Conservation (phyloP, 768 basidiomycete genomes). For the Lactifluus hygrophoroides region DNA sequence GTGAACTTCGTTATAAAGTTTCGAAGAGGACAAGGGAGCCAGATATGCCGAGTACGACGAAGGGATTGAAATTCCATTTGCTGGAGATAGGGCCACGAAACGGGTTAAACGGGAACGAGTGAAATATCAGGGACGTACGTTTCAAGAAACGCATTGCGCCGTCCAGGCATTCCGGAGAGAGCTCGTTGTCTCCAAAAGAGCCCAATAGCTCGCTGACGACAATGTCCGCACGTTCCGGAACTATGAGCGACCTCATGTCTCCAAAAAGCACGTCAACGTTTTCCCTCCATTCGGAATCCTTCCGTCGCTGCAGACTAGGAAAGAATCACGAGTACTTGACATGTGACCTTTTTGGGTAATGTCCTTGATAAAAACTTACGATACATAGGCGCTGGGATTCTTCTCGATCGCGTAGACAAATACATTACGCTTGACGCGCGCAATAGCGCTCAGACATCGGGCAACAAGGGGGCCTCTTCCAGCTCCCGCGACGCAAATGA, state of each 20-base stretch:
- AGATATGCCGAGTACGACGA: slow-evolving; percentile 93
- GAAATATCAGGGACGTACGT: slow-evolving; percentile 28
- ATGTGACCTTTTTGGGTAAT: slow-evolving; percentile 12
- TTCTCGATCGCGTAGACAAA: slow-evolving; percentile 89
- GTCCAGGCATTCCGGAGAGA: slow-evolving; percentile 96
- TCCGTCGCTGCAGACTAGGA: slow-evolving; percentile 72
- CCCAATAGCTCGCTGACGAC: slow-evolving; percentile 93
- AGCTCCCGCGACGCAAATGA: slow-evolving; percentile 89
- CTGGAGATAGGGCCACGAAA: slow-evolving; percentile 34
- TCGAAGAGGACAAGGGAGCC: slow-evolving; percentile 90
- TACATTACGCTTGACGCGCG: slow-evolving; percentile 53
- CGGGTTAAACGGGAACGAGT: neutral
- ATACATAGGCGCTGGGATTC: slow-evolving; percentile 92
- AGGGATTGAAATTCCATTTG: slow-evolving; percentile 91
- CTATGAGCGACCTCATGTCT: slow-evolving; percentile 80
- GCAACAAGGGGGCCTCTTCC: slow-evolving; percentile 91
- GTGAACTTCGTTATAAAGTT: slow-evolving; percentile 79
- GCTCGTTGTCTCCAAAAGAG: slow-evolving; percentile 97
- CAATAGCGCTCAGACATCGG: slow-evolving; percentile 69
- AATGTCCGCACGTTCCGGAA: slow-evolving; percentile 88
- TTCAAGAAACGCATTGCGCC: slow-evolving; percentile 92
- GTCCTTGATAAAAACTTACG: slow-evolving; percentile 46
- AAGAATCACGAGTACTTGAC: slow-evolving; percentile 1
- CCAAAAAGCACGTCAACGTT: slow-evolving; percentile 81
- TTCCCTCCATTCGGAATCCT: slow-evolving; percentile 74